These are phyloP conservation scores for Pseudogymnoascus sp. DNA, from an alignment of 2,329 filamentous ascomycete species.

Conservation along the genomic window DNA sequence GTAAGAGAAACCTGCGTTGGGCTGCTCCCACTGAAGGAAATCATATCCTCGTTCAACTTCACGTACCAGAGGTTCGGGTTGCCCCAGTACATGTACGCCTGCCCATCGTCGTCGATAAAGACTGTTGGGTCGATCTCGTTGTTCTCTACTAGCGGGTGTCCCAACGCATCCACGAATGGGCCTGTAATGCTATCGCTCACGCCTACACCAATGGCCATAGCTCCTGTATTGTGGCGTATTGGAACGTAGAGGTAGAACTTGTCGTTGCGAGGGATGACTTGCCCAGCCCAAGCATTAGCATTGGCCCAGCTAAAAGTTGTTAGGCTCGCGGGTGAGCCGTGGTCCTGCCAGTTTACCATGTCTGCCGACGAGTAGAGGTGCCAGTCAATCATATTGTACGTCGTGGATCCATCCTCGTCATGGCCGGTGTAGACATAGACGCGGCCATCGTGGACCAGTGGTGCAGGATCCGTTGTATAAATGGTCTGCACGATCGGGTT, in stretches of 20 bases:
- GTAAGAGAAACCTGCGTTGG: slow-evolving; percentile 19
- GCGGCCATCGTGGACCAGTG: background rate
- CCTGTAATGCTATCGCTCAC: slow-evolving; percentile 29
- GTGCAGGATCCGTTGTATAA: background rate
- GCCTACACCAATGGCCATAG: slow-evolving; percentile 29
- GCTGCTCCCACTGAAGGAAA: slow-evolving; percentile 26
- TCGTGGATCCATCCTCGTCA: background rate
- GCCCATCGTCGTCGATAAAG: slow-evolving; percentile 35
- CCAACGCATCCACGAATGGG: slow-evolving; percentile 30
- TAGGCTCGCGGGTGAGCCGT: slow-evolving; percentile 22
- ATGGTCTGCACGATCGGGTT: background rate
- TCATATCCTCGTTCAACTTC: slow-evolving; percentile 34
- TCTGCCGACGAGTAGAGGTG: slow-evolving; percentile 23
- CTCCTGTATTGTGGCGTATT: slow-evolving; percentile 17
- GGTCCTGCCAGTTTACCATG: slow-evolving; percentile 30
- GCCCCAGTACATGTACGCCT: slow-evolving; percentile 36
- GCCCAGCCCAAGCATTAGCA: slow-evolving; percentile 30
- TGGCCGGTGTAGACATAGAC: background rate
- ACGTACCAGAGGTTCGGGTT: slow-evolving; percentile 32
- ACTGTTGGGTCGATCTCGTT: slow-evolving; percentile 32
- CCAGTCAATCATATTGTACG: background rate
- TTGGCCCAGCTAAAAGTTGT: slow-evolving; percentile 28
- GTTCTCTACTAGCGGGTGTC: slow-evolving; percentile 29
- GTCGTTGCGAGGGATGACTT: slow-evolving; percentile 26
- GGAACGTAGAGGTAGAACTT: slow-evolving; percentile 31